phyloP scores from a whole-genome alignment of 768 basidiomycete genomes.

The Butyriboletus loyo region DNA sequence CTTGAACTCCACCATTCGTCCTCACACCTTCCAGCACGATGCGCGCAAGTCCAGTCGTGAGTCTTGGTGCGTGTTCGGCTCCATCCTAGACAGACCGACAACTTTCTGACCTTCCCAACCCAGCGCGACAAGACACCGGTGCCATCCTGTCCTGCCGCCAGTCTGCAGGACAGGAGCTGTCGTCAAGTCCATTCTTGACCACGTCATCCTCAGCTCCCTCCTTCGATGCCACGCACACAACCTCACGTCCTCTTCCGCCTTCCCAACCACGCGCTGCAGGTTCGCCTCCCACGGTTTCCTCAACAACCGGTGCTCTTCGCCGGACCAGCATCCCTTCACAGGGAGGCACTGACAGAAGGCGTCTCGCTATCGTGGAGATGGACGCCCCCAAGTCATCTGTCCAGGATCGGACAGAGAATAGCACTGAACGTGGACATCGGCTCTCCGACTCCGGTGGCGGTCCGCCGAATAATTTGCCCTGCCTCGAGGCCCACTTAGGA shows the following conservation, averaged over 20 bases:
- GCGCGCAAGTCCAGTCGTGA: conserved; percentile 7
- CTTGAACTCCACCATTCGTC: conserved; percentile 1
- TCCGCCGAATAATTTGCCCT: conserved; percentile 31
- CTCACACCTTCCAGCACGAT: conserved; percentile 3
- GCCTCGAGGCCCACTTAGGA: conserved; percentile 33
- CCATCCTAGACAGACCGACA: neutral
- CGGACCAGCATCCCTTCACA: conserved; percentile 55
- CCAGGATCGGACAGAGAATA: conserved; percentile 26
- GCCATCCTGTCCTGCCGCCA: conserved; percentile 52
- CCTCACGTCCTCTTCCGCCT: conserved; percentile 8
- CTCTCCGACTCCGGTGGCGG: conserved; percentile 27
- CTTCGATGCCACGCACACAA: conserved; percentile 18
- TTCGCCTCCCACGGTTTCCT: conserved; percentile 27
- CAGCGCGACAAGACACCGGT: conserved; percentile 36
- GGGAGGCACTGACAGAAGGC: conserved; percentile 60
- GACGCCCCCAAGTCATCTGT: conserved; percentile 32
- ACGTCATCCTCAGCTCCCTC: conserved; percentile 30
- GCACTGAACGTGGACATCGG: conserved; percentile 10
- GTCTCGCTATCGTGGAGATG: conserved; percentile 66
- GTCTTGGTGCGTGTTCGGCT: conserved; percentile 14
- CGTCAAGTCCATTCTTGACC: conserved; percentile 6
- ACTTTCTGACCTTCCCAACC: neutral
- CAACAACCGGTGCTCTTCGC: conserved; percentile 33
- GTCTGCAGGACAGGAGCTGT: conserved; percentile 34
- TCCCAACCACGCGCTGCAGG: conserved; percentile 16